Percentiles rank a stretch among this genome's conserved stretches.
Evolutionary conservation across 345 rosid species (phyloP).

Genomic region (Tarenaya hassleriana): DNA sequence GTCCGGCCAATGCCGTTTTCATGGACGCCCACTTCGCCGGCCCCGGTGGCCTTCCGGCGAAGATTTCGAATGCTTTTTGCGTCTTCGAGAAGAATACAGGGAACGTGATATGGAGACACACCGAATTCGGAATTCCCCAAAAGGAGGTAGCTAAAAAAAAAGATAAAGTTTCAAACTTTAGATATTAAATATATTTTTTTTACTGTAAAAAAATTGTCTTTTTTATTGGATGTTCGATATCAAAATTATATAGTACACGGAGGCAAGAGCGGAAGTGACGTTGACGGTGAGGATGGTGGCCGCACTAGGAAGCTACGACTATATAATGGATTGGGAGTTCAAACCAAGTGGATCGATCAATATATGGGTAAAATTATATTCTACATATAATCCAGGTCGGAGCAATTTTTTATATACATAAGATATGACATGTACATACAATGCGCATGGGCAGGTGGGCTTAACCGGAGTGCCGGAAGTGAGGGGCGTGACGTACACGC

Average conservation of each 20-base stretch:
- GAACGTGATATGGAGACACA: slow-evolving; percentile 33
- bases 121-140: slow-evolving; percentile 24
- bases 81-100: slow-evolving; percentile 54
- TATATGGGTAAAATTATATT: slow-evolving; percentile 27
- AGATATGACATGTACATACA: not conserved
- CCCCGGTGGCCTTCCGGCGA: slow-evolving; percentile 35
- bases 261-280: slow-evolving; percentile 46
- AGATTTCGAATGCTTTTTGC: slow-evolving; percentile 34
- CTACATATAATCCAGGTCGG: not conserved
- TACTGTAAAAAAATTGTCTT: not conserved
- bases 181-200: not conserved
- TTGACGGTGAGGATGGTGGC: slow-evolving; percentile 50
- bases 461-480: slow-evolving; percentile 49
- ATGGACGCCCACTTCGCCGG: slow-evolving; percentile 39
- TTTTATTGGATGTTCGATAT: too few species aligned
- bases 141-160: slow-evolving; percentile 14
- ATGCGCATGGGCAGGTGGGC: slow-evolving; percentile 29
- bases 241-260: slow-evolving; percentile 34
- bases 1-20: slow-evolving; percentile 45
- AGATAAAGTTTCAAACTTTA: too few species aligned
- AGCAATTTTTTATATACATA: not conserved
- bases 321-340: slow-evolving; percentile 42
- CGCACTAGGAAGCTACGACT: slow-evolving; percentile 39
- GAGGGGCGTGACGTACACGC: slow-evolving; percentile 28
- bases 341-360: slow-evolving; percentile 54